These are phyloP conservation scores for Fusarium brachygibbosum DNA, from an alignment of 2,329 filamentous ascomycete species.

Conservation along the genomic window DNA sequence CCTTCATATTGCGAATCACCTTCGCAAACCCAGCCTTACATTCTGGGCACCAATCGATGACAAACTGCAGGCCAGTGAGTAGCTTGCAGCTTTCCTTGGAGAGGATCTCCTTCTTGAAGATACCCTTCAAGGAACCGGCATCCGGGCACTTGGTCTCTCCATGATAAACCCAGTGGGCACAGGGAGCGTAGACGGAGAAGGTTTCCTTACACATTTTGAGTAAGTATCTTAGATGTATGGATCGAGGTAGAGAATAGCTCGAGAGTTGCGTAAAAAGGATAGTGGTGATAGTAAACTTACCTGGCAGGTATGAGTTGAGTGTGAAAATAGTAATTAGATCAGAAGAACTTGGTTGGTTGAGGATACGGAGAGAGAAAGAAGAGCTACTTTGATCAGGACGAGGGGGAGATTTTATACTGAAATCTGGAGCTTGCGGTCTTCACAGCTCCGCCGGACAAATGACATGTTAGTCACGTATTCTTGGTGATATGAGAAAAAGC, in stretches of 20 bases:
- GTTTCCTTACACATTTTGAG: conserved; percentile 11
- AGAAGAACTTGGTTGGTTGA: neutral
- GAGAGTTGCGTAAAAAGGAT: neutral
- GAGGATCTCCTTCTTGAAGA: neutral
- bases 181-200: conserved; percentile 15
- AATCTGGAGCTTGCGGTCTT: neutral
- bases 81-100: conserved; percentile 1
- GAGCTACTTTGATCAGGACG: neutral
- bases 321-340: neutral
- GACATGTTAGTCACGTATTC: neutral
- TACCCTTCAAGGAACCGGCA: neutral
- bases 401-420: neutral
- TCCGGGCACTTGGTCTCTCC: neutral
- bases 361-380: neutral
- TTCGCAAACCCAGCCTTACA: conserved; percentile 4
- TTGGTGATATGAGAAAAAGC: neutral
- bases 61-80: neutral
- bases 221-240: neutral
- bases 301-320: neutral
- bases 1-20: neutral
- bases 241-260: neutral
- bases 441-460: neutral
- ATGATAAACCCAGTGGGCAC: neutral
- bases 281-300: neutral
- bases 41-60: conserved; percentile 15